Conservation (phyloP, 352 stramenopile genomes). For the Pythium biforme region DNA sequence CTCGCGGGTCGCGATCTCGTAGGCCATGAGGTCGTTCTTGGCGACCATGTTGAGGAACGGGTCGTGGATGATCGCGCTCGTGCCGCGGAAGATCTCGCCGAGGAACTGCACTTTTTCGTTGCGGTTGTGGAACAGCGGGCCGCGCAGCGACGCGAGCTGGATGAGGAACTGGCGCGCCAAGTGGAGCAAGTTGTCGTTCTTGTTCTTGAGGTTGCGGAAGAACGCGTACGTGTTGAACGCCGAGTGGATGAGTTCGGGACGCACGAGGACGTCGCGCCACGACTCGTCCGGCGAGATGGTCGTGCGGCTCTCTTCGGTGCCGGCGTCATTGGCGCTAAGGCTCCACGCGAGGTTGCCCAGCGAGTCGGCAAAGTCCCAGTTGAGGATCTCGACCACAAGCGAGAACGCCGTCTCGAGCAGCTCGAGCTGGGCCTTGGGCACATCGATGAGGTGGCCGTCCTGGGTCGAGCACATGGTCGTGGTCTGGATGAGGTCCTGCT, state of each 20-base stretch:
- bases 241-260: conserved; percentile 76
- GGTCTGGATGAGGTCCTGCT: conserved; percentile 71
- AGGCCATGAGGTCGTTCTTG: conserved; percentile 53
- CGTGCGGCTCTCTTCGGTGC: conserved; percentile 35
- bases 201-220: conserved; percentile 62
- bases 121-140: conserved; percentile 64
- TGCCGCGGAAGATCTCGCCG: conserved; percentile 66
- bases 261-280: conserved; percentile 68
- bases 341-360: conserved; percentile 73
- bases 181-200: conserved; percentile 75
- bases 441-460: conserved; percentile 31
- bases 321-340: conserved; percentile 34
- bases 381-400: conserved; percentile 76
- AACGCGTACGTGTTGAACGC: conserved; percentile 86
- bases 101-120: conserved; percentile 66
- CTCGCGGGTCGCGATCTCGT: conserved; percentile 74
- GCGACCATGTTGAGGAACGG: conserved; percentile 75
- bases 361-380: conserved; percentile 71
- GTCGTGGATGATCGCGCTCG: conserved; percentile 58
- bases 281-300: conserved; percentile 59
- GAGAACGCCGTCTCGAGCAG: conserved; percentile 74
- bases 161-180: conserved; percentile 78
- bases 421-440: conserved; percentile 65
- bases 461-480: conserved; percentile 47
- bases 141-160: conserved; percentile 73